Percentiles rank a stretch among this genome's conserved stretches.
These are phyloP conservation scores for Lachancea sp. DNA, from an alignment of 805 yeast species.

Conservation along the genomic window DNA sequence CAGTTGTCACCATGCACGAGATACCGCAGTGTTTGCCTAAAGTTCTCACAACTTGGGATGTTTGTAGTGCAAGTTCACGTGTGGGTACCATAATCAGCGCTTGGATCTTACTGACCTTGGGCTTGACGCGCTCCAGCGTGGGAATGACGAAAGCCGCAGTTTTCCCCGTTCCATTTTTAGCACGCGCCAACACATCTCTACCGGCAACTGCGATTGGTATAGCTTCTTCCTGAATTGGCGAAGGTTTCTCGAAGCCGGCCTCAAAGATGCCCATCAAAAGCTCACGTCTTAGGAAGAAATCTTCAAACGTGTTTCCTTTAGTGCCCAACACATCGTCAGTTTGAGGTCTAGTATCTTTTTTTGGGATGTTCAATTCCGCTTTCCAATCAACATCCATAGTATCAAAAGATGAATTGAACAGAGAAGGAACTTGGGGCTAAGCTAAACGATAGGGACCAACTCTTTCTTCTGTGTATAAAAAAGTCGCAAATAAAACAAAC, in stretches of 20 bases:
- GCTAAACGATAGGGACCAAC: no score
- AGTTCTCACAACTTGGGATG: slow-evolving; percentile 94
- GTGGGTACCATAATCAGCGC: slow-evolving; percentile 94
- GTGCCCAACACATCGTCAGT: slow-evolving; percentile 93
- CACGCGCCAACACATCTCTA: slow-evolving; percentile 93
- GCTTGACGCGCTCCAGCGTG: slow-evolving; percentile 79
- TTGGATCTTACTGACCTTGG: slow-evolving; percentile 78
- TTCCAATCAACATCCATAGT: slow-evolving; percentile 55
- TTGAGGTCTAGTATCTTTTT: slow-evolving; percentile 87
- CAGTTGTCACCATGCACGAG: slow-evolving; percentile 96
- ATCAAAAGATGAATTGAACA: neutral
- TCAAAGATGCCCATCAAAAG: slow-evolving; percentile 96
- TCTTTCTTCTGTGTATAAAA: no score
- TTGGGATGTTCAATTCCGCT: slow-evolving; percentile 63
- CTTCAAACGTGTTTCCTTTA: slow-evolving; percentile 87
- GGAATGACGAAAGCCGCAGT: slow-evolving; percentile 98
- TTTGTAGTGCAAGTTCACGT: slow-evolving; percentile 94
- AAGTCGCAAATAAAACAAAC: no score
- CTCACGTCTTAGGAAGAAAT: slow-evolving; percentile 85
- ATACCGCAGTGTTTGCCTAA: slow-evolving; percentile 89
- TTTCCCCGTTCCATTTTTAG: slow-evolving; percentile 97
- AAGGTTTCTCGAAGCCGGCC: slow-evolving; percentile 97
- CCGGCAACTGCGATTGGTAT: slow-evolving; percentile 95
- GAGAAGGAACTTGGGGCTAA: no score
- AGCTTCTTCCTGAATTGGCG: slow-evolving; percentile 96